Evolutionary conservation across 441 rosid genomes (phyloP).

Genomic region (Viola pubescens): DNA sequence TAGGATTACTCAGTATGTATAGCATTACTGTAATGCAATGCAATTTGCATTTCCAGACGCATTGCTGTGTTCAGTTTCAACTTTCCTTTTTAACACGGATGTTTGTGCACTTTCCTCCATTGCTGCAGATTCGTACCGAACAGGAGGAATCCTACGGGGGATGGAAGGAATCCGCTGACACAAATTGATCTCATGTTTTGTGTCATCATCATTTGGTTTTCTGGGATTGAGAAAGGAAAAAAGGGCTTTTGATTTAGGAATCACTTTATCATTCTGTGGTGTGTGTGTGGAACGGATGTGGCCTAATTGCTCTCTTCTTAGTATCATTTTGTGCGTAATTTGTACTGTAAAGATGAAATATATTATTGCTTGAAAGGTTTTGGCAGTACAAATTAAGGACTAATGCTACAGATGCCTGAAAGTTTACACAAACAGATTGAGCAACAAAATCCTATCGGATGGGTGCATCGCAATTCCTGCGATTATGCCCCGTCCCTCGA

Average conservation of each 20-base stretch:
- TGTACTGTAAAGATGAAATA: too few species aligned
- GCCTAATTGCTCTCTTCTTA: too few species aligned
- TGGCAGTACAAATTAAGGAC: too few species aligned
- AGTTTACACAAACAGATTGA: too few species aligned
- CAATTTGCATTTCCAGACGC: neutral
- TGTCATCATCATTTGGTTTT: neutral
- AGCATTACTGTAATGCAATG: neutral
- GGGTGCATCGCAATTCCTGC: too few species aligned
- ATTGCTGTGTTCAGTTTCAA: neutral
- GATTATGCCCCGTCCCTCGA: too few species aligned
- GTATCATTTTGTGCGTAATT: too few species aligned
- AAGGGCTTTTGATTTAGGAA: neutral
- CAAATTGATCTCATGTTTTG: slow-evolving; percentile 1
- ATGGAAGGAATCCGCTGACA: slow-evolving; percentile 16
- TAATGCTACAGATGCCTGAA: too few species aligned
- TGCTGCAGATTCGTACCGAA: slow-evolving; percentile 9
- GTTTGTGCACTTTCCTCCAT: neutral
- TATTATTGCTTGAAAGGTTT: too few species aligned
- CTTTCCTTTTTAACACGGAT: neutral
- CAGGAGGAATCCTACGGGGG: slow-evolving; percentile 24
- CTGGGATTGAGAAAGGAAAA: neutral
- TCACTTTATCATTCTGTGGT: neutral
- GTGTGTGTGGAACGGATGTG: too few species aligned
- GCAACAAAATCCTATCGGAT: too few species aligned
- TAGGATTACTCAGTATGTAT: neutral